Evolutionary conservation across 2,329 filamentous ascomycete species (phyloP).

Genomic region (Stagonosporopsis vannaccii): DNA sequence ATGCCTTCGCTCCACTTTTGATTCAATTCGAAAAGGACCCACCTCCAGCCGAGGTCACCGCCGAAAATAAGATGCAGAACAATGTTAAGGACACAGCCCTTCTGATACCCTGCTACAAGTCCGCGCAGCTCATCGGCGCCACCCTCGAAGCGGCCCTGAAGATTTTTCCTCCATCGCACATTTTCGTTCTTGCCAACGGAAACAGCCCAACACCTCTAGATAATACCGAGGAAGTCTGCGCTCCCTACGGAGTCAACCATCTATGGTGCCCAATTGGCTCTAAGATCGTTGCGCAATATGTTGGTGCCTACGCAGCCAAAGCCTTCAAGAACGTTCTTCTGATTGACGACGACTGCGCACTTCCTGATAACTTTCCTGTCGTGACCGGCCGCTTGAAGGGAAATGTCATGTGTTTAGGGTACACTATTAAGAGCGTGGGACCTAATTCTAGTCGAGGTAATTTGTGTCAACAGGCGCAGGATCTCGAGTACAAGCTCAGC

Average conservation of each 20-base stretch:
- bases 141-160: slow-evolving; percentile 56
- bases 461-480: slow-evolving; percentile 53
- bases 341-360: slow-evolving; percentile 60
- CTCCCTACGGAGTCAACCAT: slow-evolving; percentile 56
- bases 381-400: slow-evolving; percentile 54
- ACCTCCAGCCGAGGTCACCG: slow-evolving; percentile 24
- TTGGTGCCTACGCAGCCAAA: slow-evolving; percentile 56
- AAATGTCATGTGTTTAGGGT: slow-evolving; percentile 55
- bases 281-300: slow-evolving; percentile 60
- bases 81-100: slow-evolving; percentile 50
- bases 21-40: slow-evolving; percentile 45
- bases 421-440: slow-evolving; percentile 43
- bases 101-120: slow-evolving; percentile 60
- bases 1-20: slow-evolving; percentile 41
- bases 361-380: slow-evolving; percentile 58
- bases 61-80: slow-evolving; percentile 34
- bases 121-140: slow-evolving; percentile 51
- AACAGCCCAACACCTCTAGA: slow-evolving; percentile 57
- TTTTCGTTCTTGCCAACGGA: slow-evolving; percentile 60
- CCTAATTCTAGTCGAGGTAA: slow-evolving; percentile 34
- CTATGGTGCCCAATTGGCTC: slow-evolving; percentile 59
- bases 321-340: slow-evolving; percentile 56
- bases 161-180: slow-evolving; percentile 55
- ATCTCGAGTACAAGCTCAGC: slow-evolving; percentile 62
- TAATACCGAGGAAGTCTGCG: slow-evolving; percentile 57